Evolutionary conservation across 148 eudicot genomes (phyloP).

Genomic region (Amaranthus hypochondriacus): DNA sequence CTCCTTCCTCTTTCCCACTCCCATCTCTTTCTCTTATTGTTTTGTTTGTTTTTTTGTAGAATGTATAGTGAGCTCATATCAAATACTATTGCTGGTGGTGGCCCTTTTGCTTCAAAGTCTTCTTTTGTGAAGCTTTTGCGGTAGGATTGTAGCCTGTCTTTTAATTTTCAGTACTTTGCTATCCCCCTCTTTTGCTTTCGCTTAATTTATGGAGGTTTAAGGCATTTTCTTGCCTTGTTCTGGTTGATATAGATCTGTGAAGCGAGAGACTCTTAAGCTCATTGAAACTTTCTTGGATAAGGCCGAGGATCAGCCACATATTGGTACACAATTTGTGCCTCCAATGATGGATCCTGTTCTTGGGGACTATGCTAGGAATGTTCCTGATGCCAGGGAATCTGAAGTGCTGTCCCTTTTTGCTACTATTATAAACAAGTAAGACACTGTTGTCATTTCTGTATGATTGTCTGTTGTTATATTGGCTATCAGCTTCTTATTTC

Average conservation of each 20-base stretch:
- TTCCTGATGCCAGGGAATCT: constrained; percentile 99
- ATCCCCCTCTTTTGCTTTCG: not conserved
- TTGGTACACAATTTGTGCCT: constrained; percentile 95
- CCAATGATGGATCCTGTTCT: constrained; percentile 99
- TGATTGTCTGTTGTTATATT: not conserved
- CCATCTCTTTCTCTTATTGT: not conserved
- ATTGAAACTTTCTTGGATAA: constrained; percentile 94
- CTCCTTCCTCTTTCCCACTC: not conserved
- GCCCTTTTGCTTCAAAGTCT: constrained; percentile 76
- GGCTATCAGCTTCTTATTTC: not conserved
- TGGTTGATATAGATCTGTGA: constrained; percentile 68
- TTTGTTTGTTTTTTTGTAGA: constrained; percentile 38
- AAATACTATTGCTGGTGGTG: constrained; percentile 77
- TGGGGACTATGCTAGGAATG: constrained; percentile 92
- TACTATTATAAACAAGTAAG: constrained; percentile 94
- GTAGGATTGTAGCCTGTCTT: constrained; percentile 31
- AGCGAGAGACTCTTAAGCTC: constrained; percentile 94
- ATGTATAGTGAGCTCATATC: constrained; percentile 99
- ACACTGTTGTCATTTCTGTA: not conserved
- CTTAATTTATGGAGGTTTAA: not conserved
- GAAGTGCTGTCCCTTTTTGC: constrained; percentile 97
- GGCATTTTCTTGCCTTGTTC: not conserved
- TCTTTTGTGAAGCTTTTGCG: constrained; percentile 91
- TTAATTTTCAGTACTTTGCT: not conserved
- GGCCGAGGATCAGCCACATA: constrained; percentile 96